Evolutionary conservation across 75 land plant species (phyloP), one percentile per base, ranked within the genome.

Genomic region (Larix kaempferi): DNA sequence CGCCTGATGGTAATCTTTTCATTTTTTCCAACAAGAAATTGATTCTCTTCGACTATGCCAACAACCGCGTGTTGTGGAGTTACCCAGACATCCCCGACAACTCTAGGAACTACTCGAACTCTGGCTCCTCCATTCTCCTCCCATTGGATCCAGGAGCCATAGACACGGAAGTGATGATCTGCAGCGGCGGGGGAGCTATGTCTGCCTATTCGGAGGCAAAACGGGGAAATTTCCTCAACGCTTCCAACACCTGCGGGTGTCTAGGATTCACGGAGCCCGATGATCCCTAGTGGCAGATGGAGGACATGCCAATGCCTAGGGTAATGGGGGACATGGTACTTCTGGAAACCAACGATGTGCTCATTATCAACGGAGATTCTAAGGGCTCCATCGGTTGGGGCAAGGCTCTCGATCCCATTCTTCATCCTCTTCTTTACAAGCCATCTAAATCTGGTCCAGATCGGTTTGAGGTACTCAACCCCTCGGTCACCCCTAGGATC

Each of bases 81-180:
- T 85, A 74, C 25, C 90, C 90, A 0, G n/a, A 17, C 5, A 83
- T 92, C 15, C 89, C 91, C 12, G 33, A 1, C 33, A 57, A 77
- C 3, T 78, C 90, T 0, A 66, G 94, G 16, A 87, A 80, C 58
- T 94, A 94, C 77, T 95, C 98, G 0, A 79, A 86, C 77, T 23
- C 88, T 5, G 98, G 98, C 23, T 88, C 93, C 4, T 94, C 98
- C 0, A 89, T 90, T 1, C 57, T 94, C 52, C 87, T 92, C n/a
- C 95, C 98, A 4, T 73, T 94, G 6, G 55, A 71, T 16, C 71
- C 57, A n/a, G 79, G 79, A 5, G 82, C 49, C 62, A 1, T 29
- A 29, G 73, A 52, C 13, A 86, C 86, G 4, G 91, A 91, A 63
- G 79, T 94, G 14, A 54, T 94, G 78, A 54, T 94, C 7, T 94